Evolutionary conservation across 2,329 filamentous ascomycete genomes (phyloP).

Genomic region (Trichoderma pleuroti): DNA sequence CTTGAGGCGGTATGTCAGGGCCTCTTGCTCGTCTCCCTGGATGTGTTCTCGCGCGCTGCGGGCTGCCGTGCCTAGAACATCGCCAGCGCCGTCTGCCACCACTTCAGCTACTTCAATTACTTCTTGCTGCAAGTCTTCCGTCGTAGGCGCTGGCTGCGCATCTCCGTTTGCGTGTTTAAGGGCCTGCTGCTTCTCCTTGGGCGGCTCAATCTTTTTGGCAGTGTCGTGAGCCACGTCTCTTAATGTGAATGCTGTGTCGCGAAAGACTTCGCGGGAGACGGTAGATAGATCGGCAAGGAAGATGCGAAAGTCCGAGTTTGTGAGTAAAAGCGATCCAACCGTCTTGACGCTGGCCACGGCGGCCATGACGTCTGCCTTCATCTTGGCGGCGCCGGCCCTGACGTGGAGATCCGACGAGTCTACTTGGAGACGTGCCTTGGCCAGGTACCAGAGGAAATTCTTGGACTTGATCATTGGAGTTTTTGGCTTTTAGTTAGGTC

Average conservation of each 20-base stretch:
- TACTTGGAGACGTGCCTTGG: constrained; percentile 61
- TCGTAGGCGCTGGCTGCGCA: constrained; percentile 50
- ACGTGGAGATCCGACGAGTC: constrained; percentile 31
- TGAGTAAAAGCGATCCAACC: constrained; percentile 77
- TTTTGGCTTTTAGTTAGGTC: constrained; percentile 78
- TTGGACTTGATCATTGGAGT: constrained; percentile 79
- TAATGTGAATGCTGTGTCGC: constrained; percentile 77
- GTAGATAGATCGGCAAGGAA: constrained; percentile 78
- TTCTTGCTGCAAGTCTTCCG: constrained; percentile 61
- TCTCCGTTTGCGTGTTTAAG: constrained; percentile 38
- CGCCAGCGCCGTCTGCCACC: constrained; percentile 50
- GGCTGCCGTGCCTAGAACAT: constrained; percentile 56
- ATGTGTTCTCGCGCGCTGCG: constrained; percentile 73
- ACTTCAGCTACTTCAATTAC: constrained; percentile 53
- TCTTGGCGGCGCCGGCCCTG: constrained; percentile 30
- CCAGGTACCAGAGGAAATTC: constrained; percentile 87
- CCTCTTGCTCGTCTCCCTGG: constrained; percentile 66
- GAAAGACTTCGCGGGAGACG: constrained; percentile 79
- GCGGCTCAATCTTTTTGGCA: constrained; percentile 69
- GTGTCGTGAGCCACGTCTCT: constrained; percentile 72
- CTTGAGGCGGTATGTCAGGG: constrained; percentile 72
- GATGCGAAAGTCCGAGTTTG: constrained; percentile 84
- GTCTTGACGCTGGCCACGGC: constrained; percentile 78
- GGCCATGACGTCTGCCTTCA: constrained; percentile 34
- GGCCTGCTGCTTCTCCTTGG: constrained; percentile 54